These are phyloP conservation scores for Pseudevernia furfuracea DNA, from an alignment of 495 filamentous ascomycete species.

Conservation along the genomic window DNA sequence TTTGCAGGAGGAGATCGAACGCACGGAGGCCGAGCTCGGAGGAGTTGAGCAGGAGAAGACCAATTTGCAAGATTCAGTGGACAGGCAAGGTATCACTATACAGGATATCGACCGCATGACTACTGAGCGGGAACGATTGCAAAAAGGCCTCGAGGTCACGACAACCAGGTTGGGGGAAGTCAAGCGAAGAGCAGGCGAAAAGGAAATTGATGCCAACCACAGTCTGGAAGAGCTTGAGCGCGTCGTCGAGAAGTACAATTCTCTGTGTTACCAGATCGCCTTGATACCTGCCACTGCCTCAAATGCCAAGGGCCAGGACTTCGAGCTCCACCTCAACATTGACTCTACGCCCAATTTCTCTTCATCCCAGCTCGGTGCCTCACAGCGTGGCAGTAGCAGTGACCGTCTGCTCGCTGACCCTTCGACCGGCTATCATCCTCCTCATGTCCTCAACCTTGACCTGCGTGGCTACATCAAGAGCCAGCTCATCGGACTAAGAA, in stretches of 20 bases:
- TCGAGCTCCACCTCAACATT: constrained; percentile 66
- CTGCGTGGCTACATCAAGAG: constrained; percentile 72
- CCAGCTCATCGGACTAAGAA: constrained; percentile 67
- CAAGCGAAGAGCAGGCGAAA: constrained; percentile 71
- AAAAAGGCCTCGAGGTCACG: constrained; percentile 72
- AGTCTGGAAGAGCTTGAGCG: constrained; percentile 86
- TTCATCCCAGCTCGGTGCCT: constrained; percentile 59
- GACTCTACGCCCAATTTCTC: constrained; percentile 68
- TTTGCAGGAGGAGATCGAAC: constrained; percentile 70
- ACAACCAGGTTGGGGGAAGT: constrained; percentile 67
- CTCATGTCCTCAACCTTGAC: constrained; percentile 78
- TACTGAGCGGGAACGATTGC: constrained; percentile 81
- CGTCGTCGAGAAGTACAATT: constrained; percentile 82
- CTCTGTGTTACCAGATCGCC: constrained; percentile 83
- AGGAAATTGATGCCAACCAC: constrained; percentile 70
- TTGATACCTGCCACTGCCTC: constrained; percentile 74
- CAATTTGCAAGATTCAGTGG: constrained; percentile 74
- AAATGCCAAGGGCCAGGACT: constrained; percentile 77
- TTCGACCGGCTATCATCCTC: constrained; percentile 78
- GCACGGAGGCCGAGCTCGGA: constrained; percentile 66
- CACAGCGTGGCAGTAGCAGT: constrained; percentile 31
- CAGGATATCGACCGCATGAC: constrained; percentile 99
- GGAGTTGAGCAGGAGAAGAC: constrained; percentile 71
- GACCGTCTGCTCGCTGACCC: constrained; percentile 73
- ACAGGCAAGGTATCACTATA: constrained; percentile 86